These are phyloP conservation scores for Epichloe baconii DNA, from an alignment of 2,329 filamentous ascomycete species.

Conservation along the genomic window DNA sequence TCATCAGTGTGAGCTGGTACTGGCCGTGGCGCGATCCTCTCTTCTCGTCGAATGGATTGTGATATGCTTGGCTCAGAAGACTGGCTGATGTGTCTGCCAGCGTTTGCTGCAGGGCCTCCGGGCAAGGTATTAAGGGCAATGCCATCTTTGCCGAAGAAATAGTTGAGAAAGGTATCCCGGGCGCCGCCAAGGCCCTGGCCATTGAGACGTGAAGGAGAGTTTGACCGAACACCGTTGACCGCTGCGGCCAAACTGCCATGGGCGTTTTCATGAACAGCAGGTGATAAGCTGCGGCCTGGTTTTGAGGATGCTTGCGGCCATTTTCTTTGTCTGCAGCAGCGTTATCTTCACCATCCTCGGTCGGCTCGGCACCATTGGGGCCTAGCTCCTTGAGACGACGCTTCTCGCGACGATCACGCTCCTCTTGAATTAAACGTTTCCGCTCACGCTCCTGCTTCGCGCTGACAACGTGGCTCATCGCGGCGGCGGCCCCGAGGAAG, in stretches of 20 bases:
- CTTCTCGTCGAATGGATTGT: conserved; percentile 67
- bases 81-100: conserved; percentile 60
- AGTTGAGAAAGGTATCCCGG: conserved; percentile 89
- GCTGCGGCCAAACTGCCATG: conserved; percentile 46
- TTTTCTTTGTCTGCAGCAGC: conserved; percentile 37
- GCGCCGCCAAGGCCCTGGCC: conserved; percentile 47
- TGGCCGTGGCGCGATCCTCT: conserved; percentile 40
- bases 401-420: conserved; percentile 74
- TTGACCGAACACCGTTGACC: conserved; percentile 44
- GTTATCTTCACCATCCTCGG: conserved; percentile 50
- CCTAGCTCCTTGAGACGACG: conserved; percentile 73
- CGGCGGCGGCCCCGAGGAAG: conserved; percentile 89
- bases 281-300: conserved; percentile 66
- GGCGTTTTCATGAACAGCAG: conserved; percentile 59
- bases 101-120: conserved; percentile 15
- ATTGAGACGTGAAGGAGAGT: conserved; percentile 40
- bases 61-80: conserved; percentile 68
- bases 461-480: conserved; percentile 93
- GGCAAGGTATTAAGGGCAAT: conserved; percentile 28
- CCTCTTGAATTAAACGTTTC: conserved; percentile 65
- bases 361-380: conserved; percentile 61
- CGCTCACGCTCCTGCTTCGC: conserved; percentile 92
- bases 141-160: conserved; percentile 96
- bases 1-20: conserved; percentile 28
- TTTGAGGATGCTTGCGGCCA: conserved; percentile 20